phyloP scores from a whole-genome alignment of 495 filamentous ascomycete genomes.

The Aspergillus funiculosus region DNA sequence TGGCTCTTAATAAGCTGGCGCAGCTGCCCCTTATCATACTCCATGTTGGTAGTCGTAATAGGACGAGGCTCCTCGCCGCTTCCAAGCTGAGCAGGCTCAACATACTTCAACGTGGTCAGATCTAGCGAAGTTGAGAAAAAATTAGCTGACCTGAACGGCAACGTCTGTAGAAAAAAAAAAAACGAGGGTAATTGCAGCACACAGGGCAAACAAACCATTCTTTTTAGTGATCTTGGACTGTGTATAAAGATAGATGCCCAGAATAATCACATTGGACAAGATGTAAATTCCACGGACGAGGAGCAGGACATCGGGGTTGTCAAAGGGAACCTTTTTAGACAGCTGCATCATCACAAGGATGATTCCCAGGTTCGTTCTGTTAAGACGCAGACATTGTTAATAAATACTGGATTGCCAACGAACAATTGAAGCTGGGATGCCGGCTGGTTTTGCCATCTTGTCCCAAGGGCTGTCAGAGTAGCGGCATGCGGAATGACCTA shows the following conservation, averaged over 20 bases:
- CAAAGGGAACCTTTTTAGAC: slow-evolving; percentile 91
- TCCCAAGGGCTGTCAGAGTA: background rate
- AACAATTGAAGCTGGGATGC: background rate
- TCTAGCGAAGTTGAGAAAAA: slow-evolving; percentile 50
- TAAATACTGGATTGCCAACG: background rate
- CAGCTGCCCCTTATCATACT: slow-evolving; percentile 84
- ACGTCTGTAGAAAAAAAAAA: background rate
- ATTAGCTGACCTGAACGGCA: background rate
- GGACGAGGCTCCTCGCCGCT: slow-evolving; percentile 88
- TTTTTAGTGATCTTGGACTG: slow-evolving; percentile 81
- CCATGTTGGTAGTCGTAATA: slow-evolving; percentile 89
- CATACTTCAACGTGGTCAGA: slow-evolving; percentile 96
- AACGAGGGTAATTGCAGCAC: no score
- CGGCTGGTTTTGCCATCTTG: background rate
- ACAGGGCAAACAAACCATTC: slow-evolving; percentile 61
- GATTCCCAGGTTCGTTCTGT: slow-evolving; percentile 86
- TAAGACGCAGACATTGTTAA: slow-evolving; percentile 9
- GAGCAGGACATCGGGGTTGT: slow-evolving; percentile 81
- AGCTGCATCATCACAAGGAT: slow-evolving; percentile 98
- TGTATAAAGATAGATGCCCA: slow-evolving; percentile 75
- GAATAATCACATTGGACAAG: slow-evolving; percentile 82
- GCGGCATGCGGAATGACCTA: slow-evolving; percentile 20
- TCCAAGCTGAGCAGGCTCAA: slow-evolving; percentile 89
- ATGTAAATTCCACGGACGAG: slow-evolving; percentile 77
- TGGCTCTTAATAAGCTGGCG: slow-evolving; percentile 77